phyloP scores from a whole-genome alignment of 2,329 filamentous ascomycete genomes.

The Fusarium fracticaudum region DNA sequence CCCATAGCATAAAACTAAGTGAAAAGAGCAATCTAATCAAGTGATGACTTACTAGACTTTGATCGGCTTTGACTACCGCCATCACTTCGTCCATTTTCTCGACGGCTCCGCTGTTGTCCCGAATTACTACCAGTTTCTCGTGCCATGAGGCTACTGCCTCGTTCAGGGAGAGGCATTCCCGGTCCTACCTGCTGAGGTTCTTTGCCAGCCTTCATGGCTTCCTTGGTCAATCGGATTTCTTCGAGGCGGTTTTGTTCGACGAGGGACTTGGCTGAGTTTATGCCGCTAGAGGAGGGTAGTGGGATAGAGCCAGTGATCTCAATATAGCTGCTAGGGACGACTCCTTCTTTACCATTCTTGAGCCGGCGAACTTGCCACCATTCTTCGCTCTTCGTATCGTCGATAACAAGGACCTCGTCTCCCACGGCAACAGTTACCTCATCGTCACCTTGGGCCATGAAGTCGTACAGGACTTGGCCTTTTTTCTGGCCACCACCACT shows the following conservation, averaged over 20 bases:
- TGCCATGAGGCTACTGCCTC: slow-evolving; percentile 80
- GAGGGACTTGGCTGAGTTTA: slow-evolving; percentile 66
- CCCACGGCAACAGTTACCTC: slow-evolving; percentile 91
- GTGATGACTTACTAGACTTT: slow-evolving; percentile 74
- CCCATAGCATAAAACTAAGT: not conserved
- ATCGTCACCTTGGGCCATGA: slow-evolving; percentile 95
- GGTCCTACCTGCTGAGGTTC: slow-evolving; percentile 74
- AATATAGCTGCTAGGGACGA: slow-evolving; percentile 96
- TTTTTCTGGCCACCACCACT: slow-evolving; percentile 66
- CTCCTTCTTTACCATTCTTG: slow-evolving; percentile 93
- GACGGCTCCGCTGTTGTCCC: slow-evolving; percentile 75
- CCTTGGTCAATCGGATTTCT: slow-evolving; percentile 84
- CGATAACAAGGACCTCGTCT: slow-evolving; percentile 90
- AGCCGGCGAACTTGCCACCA: slow-evolving; percentile 97
- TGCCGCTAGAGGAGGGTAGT: slow-evolving; percentile 59
- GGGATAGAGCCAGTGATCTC: slow-evolving; percentile 79
- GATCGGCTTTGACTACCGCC: slow-evolving; percentile 61
- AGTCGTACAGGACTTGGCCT: slow-evolving; percentile 91
- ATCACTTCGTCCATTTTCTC: slow-evolving; percentile 72
- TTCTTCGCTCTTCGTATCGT: slow-evolving; percentile 92
- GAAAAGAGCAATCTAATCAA: not conserved
- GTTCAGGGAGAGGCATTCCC: slow-evolving; percentile 78
- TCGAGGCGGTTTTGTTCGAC: slow-evolving; percentile 83
- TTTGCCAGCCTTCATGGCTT: slow-evolving; percentile 74
- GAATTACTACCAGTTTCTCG: slow-evolving; percentile 73